phyloP scores from a whole-genome alignment of 2,329 filamentous ascomycete genomes.

The Grosmannia serpens region DNA sequence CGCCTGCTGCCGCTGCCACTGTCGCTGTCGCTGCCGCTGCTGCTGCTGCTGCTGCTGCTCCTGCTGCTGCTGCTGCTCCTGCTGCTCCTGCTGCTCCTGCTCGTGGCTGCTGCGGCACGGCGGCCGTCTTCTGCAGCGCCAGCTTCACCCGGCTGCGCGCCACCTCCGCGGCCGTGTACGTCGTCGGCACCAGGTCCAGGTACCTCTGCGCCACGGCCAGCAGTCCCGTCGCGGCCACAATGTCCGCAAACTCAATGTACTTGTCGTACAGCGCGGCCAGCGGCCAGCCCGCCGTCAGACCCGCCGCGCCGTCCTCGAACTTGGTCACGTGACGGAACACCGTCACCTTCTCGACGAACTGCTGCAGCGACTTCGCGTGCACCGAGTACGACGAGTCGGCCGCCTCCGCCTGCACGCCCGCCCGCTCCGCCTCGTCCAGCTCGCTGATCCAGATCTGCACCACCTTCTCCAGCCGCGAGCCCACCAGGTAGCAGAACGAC shows the following conservation, averaged over 20 bases:
- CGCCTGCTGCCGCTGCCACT: no score
- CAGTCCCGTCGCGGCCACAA: slow-evolving; percentile 82
- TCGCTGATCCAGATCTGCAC: slow-evolving; percentile 89
- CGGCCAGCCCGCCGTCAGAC: slow-evolving; percentile 72
- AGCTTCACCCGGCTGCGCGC: slow-evolving; percentile 76
- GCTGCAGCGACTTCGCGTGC: slow-evolving; percentile 77
- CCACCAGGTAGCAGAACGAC: slow-evolving; percentile 90
- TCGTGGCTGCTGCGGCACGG: not conserved
- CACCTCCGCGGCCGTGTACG: slow-evolving; percentile 78
- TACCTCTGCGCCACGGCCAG: slow-evolving; percentile 82
- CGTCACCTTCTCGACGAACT: slow-evolving; percentile 96
- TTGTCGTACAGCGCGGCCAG: slow-evolving; percentile 80
- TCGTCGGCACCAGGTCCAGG: slow-evolving; percentile 69
- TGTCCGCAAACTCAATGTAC: slow-evolving; percentile 94
- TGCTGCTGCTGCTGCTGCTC: no score
- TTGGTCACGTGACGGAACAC: slow-evolving; percentile 91
- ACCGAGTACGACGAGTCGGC: slow-evolving; percentile 81
- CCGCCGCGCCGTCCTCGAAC: slow-evolving; percentile 69
- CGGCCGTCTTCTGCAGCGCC: slow-evolving; percentile 52
- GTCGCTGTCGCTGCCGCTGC: no score
- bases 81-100: slow-evolving; percentile 8
- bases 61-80: no score
- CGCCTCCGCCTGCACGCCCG: slow-evolving; percentile 54
- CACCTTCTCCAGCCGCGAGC: slow-evolving; percentile 95
- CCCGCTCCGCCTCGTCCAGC: slow-evolving; percentile 71